Percentiles rank a stretch among this genome's conserved stretches.
Conservation (phyloP, 371 early-diverging fungal genomes). For the Mucor ambiguus region DNA sequence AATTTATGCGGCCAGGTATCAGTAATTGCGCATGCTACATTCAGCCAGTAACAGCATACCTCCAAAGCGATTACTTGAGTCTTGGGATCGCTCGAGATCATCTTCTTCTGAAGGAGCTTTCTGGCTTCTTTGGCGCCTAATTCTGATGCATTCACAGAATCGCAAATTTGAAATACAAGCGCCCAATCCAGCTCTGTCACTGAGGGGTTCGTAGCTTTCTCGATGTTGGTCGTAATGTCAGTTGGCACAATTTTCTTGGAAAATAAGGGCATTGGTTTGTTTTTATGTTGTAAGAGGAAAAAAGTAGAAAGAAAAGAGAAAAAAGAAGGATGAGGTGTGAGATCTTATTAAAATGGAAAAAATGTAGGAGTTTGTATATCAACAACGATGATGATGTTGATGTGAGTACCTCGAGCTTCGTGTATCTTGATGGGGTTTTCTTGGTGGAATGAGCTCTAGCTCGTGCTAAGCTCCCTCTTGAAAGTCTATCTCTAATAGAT, state of each 20-base stretch:
- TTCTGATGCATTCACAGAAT: constrained; percentile 41
- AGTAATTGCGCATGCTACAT: not conserved
- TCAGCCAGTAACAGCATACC: constrained; percentile 16
- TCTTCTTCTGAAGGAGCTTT: constrained; percentile 53
- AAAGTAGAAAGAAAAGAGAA: constrained; percentile 12
- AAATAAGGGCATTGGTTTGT: constrained; percentile 35
- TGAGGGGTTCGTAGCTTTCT: constrained; percentile 31
- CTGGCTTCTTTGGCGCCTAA: constrained; percentile 54
- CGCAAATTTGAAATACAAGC: constrained; percentile 45
- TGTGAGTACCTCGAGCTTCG: not conserved
- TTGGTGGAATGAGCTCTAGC: too few species aligned
- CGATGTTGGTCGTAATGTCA: constrained; percentile 42
- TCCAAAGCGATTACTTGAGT: constrained; percentile 43
- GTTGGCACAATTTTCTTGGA: constrained; percentile 49
- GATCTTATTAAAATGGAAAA: not conserved
- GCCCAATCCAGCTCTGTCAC: constrained; percentile 45
- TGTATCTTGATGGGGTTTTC: too few species aligned
- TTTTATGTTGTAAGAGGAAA: not conserved
- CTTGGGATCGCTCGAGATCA: constrained; percentile 35
- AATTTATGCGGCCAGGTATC: not conserved
- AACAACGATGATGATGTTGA: not conserved
- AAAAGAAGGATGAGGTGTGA: not conserved
- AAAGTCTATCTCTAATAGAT: too few species aligned
- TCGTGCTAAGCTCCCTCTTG: too few species aligned
- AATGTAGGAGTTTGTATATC: constrained; percentile 8